Percentiles rank a stretch among this genome's conserved stretches.
Conservation (phyloP, 768 basidiomycete genomes). For the Leccinum boreale region DNA sequence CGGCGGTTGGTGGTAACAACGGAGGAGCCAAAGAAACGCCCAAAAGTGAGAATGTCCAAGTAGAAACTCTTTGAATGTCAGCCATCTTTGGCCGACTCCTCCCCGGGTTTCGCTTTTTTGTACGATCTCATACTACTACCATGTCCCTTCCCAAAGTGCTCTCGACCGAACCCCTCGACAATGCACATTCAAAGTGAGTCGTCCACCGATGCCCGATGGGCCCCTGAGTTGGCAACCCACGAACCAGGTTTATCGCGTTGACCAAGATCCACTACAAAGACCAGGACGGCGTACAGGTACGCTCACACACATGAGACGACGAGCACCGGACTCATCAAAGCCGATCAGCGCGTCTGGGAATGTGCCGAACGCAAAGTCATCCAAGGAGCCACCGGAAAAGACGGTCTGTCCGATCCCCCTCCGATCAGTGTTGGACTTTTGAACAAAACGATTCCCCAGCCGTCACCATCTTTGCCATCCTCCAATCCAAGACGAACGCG, state of each 20-base stretch:
- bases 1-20: conserved; percentile 8
- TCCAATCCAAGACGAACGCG: conserved; percentile 68
- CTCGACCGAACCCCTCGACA: conserved; percentile 47
- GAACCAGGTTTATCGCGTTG: conserved; percentile 74
- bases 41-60: background rate
- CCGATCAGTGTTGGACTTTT: too few relatives aligned
- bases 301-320: background rate
- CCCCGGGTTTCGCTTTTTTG: background rate
- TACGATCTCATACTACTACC: conserved; percentile 1
- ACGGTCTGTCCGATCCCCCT: conserved; percentile 48
- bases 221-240: conserved; percentile 2
- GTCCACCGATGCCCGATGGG: background rate
- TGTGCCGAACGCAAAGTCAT: conserved; percentile 84
- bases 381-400: conserved; percentile 70
- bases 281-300: conserved; percentile 69
- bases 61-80: background rate
- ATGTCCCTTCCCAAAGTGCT: conserved; percentile 50
- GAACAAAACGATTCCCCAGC: conserved; percentile 34
- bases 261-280: conserved; percentile 82
- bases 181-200: conserved; percentile 58
- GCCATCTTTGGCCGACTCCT: conserved; percentile 6
- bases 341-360: conserved; percentile 78
- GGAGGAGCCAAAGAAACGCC: conserved; percentile 18
- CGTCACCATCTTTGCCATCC: conserved; percentile 79
- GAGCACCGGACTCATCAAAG: background rate